Evolutionary conservation across 495 filamentous ascomycete genomes (phyloP), one percentile per base, ranked within the genome.

Genomic region (Pseudevernia furfuracea): DNA sequence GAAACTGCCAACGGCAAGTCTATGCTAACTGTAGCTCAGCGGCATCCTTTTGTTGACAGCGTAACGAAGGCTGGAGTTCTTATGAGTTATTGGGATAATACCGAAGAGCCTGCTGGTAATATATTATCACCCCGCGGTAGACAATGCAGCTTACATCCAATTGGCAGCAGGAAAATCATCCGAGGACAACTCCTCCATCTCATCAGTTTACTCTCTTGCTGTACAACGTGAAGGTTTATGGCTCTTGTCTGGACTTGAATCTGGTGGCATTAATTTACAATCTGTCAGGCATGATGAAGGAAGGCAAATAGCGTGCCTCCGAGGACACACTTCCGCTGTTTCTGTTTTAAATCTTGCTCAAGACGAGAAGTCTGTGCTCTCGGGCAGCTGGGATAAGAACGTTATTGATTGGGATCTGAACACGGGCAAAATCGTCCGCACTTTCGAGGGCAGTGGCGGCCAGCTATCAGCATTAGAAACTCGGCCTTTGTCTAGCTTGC

Each of bases 61-160:
- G 94, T 99, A 21, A 88, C 90, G 46, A 97, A 97, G 73, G 92
- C 92, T 17, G 94, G 93, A 1, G 85, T 96, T 21, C 75, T 97
- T 60, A 84, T 96, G 82, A 94, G 87, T 70, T 98, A 97, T 73
- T 99, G 95, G 94, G 95, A 95, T 72, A 97, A 96, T 67, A 79
- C 77, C 72, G 85, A 89, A 66, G 84, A 81, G 37, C 56, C 69
- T 15, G 65, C 71, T 53, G 59, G 74, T 75, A 68, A 68, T 61
- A 19, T 8, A 8, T 49, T 25, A 38, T 55, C 15, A 17, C 53
- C 32, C 17, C 19, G 60, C 38, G 61, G 37, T 3, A 38, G 53
- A 37, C 52, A 36, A n/a, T 43, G 32, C 32, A 34, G 69, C 67
- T 64, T 67, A 72, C 37, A 69, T 71, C 62, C 34, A 67, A 25